phyloP scores from a whole-genome alignment of 306 rosid species.

The Biancaea sappan region DNA sequence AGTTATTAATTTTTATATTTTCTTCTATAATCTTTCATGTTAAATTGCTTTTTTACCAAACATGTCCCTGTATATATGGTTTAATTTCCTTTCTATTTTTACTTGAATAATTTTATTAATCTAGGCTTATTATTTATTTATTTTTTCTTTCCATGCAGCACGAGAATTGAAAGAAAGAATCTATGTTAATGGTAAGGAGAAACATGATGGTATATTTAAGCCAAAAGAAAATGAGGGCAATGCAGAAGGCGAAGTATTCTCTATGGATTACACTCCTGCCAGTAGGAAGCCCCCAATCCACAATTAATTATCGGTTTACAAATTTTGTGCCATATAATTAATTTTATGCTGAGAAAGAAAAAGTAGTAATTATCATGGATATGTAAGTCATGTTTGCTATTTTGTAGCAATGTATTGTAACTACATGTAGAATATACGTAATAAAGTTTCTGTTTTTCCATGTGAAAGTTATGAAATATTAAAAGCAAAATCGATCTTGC shows the following conservation, averaged over 20 bases:
- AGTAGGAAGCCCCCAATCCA: constrained; percentile 88
- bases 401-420: not conserved
- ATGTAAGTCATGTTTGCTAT: constrained; percentile 1
- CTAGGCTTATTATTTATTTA: constrained; percentile 10
- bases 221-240: constrained; percentile 42
- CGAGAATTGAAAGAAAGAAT: constrained; percentile 50
- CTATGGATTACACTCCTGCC: constrained; percentile 84
- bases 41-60: too few species aligned
- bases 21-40: not conserved
- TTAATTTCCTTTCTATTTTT: not conserved
- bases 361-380: not conserved
- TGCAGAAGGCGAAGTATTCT: constrained; percentile 50
- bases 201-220: constrained; percentile 31
- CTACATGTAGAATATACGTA: not conserved
- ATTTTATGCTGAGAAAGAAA: not conserved
- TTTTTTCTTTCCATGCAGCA: constrained; percentile 34
- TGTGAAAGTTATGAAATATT: not conserved
- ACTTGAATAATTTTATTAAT: too few species aligned
- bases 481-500: not conserved
- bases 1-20: too few species aligned
- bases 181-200: constrained; percentile 28
- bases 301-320: constrained; percentile 43
- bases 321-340: constrained; percentile 23
- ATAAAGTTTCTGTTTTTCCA: not conserved
- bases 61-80: not conserved